Evolutionary conservation across 2,329 filamentous ascomycete species (phyloP).

Genomic region (Nectriaceae sp.): DNA sequence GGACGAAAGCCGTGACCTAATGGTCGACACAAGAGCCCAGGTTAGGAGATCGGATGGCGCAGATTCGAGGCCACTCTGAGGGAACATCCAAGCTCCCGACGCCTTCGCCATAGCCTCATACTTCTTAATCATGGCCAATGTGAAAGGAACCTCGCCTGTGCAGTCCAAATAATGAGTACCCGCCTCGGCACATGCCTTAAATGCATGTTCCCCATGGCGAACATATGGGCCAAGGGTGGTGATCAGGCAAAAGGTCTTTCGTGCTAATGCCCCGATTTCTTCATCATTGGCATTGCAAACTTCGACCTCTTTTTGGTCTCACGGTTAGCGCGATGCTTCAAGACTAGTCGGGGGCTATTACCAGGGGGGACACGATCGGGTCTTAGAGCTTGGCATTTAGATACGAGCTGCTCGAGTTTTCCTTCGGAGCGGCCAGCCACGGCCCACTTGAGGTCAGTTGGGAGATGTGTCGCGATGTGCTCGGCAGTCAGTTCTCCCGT

Average conservation of each 20-base stretch:
- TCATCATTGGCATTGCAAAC: conserved; percentile 46
- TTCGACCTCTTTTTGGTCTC: conserved; percentile 57
- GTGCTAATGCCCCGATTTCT: conserved; percentile 48
- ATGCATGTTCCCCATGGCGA: conserved; percentile 54
- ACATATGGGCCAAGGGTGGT: conserved; percentile 60
- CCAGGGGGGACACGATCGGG: too few relatives aligned
- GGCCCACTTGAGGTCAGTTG: conserved; percentile 85
- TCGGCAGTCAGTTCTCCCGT: conserved; percentile 76
- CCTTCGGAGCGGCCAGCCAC: conserved; percentile 75
- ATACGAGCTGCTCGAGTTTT: conserved; percentile 69
- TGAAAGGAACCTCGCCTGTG: conserved; percentile 60
- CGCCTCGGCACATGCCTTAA: conserved; percentile 59
- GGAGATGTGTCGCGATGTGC: conserved; percentile 68
- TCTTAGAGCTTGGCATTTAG: conserved; percentile 65
- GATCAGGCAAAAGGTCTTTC: conserved; percentile 56
- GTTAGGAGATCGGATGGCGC: conserved; percentile 59
- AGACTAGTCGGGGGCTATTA: too few relatives aligned
- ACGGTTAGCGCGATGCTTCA: too few relatives aligned
- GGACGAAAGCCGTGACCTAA: conserved; percentile 49
- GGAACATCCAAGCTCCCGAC: conserved; percentile 60
- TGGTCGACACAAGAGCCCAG: conserved; percentile 49
- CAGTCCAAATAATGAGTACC: conserved; percentile 65
- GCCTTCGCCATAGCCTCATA: conserved; percentile 52
- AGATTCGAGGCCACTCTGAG: conserved; percentile 62
- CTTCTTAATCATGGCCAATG: conserved; percentile 56